Conservation (phyloP, 1,284 basidiomycete species). For the Malassezia japonica region DNA sequence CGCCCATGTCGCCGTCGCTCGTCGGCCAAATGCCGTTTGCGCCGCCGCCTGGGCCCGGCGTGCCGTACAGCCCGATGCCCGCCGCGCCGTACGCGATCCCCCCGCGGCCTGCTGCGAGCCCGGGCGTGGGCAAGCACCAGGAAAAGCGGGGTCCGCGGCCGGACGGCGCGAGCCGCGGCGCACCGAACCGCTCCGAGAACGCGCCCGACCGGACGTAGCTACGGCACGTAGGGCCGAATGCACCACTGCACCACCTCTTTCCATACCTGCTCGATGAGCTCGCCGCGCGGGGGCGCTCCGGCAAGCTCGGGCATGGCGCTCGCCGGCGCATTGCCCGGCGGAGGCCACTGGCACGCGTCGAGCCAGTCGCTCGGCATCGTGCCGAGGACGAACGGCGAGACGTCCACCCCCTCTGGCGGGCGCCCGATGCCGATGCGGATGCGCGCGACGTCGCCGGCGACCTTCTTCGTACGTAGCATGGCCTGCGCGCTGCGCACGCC, state of each 20-base stretch:
- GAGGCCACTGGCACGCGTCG: background rate
- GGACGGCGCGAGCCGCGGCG: background rate
- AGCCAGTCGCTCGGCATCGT: slow-evolving; percentile 12
- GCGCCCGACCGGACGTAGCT: background rate
- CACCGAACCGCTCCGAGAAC: no score
- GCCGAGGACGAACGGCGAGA: slow-evolving; percentile 9
- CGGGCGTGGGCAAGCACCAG: background rate
- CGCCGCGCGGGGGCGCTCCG: no score
- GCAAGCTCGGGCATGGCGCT: background rate
- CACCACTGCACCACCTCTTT: background rate
- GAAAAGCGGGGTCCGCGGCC: background rate
- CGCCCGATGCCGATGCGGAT: slow-evolving; percentile 12
- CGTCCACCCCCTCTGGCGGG: background rate
- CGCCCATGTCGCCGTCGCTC: background rate
- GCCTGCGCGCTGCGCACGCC: slow-evolving; percentile 15
- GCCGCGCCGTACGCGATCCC: background rate
- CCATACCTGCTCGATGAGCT: background rate
- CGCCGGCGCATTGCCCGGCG: background rate
- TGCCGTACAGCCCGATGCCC: background rate
- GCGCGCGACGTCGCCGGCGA: slow-evolving; percentile 3
- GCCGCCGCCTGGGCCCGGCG: background rate
- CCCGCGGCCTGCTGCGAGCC: background rate
- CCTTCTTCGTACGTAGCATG: background rate
- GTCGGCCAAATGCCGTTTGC: slow-evolving; percentile 2
- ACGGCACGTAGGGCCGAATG: background rate